A percentile compares a stretch with the other conserved stretches of the same genome.
phyloP scores from a whole-genome alignment of 768 basidiomycete genomes.

The Boletus rex-veris region DNA sequence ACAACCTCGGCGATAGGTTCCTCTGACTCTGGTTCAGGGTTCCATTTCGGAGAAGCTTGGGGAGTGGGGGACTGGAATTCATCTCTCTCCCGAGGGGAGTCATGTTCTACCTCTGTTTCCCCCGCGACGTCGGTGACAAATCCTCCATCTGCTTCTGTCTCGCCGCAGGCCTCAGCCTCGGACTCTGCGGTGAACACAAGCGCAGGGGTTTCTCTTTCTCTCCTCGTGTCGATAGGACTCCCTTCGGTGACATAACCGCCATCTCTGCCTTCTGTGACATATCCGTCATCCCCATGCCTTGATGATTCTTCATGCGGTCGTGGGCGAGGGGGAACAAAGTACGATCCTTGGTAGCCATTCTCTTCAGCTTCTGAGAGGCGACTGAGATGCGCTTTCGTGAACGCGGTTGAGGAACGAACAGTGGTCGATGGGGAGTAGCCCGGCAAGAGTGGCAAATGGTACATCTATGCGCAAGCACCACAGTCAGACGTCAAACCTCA shows the following conservation, averaged over 20 bases:
- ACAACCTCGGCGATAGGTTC: slow-evolving; percentile 68
- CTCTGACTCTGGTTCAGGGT: slow-evolving; percentile 10
- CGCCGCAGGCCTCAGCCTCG: slow-evolving; percentile 4
- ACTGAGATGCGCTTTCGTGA: slow-evolving; percentile 55
- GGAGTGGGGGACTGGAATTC: slow-evolving; percentile 1
- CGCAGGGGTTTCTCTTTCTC: background rate
- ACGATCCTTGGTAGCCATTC: slow-evolving; percentile 82
- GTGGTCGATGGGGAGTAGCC: slow-evolving; percentile 85
- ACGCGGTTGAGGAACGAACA: slow-evolving; percentile 76
- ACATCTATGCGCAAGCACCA: slow-evolving; percentile 53
- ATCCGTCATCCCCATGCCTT: slow-evolving; percentile 20
- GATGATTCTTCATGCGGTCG: slow-evolving; percentile 17
- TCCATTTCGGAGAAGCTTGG: background rate
- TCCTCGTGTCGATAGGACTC: slow-evolving; percentile 12
- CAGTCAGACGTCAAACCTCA: background rate
- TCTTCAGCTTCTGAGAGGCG: slow-evolving; percentile 87
- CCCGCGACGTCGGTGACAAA: slow-evolving; percentile 12
- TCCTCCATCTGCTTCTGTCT: slow-evolving; percentile 11
- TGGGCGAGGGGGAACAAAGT: slow-evolving; percentile 47
- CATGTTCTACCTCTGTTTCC: slow-evolving; percentile 14
- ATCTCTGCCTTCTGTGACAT: slow-evolving; percentile 35
- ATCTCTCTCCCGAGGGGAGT: background rate
- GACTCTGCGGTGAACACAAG: slow-evolving; percentile 3
- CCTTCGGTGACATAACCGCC: slow-evolving; percentile 57
- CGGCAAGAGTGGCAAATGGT: slow-evolving; percentile 86